A percentile compares a stretch with the other conserved stretches of the same genome.
These are phyloP conservation scores for Magnaporthiopsis incrustans DNA, from an alignment of 2,329 filamentous ascomycete genomes.

Conservation along the genomic window DNA sequence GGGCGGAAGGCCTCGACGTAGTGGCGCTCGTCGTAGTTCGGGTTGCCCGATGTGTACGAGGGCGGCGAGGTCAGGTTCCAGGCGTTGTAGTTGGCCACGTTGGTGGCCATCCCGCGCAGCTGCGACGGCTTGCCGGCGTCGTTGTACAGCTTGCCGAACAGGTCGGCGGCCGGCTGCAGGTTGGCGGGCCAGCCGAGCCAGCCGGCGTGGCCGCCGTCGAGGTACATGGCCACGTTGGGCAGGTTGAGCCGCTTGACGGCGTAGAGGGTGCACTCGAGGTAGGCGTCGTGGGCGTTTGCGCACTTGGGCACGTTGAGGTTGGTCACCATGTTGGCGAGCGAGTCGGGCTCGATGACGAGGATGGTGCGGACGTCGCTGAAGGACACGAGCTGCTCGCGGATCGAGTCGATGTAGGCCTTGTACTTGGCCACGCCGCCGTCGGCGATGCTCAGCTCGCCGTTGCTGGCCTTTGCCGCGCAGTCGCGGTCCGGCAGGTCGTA, in stretches of 20 bases:
- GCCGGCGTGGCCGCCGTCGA: constrained; percentile 50
- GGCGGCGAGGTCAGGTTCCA: constrained; percentile 34
- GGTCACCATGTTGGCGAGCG: constrained; percentile 50
- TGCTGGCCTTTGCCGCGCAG: constrained; percentile 46
- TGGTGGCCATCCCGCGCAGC: constrained; percentile 47
- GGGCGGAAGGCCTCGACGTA: constrained; percentile 58
- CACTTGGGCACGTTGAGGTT: constrained; percentile 45
- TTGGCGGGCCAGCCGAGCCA: constrained; percentile 53
- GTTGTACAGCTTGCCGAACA: constrained; percentile 40
- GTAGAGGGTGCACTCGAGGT: constrained; percentile 41
- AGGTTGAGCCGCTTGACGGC: constrained; percentile 44
- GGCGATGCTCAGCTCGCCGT: constrained; percentile 45
- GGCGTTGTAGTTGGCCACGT: constrained; percentile 51
- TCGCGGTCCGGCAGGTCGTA: constrained; percentile 53
- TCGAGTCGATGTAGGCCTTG: constrained; percentile 45
- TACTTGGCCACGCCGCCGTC: constrained; percentile 44
- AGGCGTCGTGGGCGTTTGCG: constrained; percentile 35
- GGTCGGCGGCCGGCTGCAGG: constrained; percentile 36
- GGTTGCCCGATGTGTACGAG: constrained; percentile 35
- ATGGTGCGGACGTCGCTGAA: constrained; percentile 34
- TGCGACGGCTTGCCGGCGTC: constrained; percentile 39
- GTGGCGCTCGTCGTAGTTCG: constrained; percentile 43
- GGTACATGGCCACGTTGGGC: constrained; percentile 49
- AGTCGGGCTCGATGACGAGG: constrained; percentile 47
- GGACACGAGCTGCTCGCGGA: constrained; percentile 31